A percentile compares a stretch with the other conserved stretches of the same genome.
Conservation (phyloP, 495 filamentous ascomycete species). For the Cetradonia linearis region DNA sequence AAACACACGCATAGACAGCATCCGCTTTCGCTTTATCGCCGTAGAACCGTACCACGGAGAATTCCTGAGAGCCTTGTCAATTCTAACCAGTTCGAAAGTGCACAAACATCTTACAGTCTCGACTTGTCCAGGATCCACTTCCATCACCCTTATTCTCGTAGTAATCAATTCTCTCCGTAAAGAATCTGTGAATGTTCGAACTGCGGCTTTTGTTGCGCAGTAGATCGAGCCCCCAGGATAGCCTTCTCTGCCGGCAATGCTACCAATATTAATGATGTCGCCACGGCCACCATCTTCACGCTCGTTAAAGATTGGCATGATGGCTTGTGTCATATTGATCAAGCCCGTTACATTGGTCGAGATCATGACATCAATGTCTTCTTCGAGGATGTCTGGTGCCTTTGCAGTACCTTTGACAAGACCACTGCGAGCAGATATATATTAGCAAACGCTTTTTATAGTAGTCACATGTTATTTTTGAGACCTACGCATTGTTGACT, state of each 20-base stretch:
- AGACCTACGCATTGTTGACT: conserved; percentile 90
- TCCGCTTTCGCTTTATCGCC: conserved; percentile 93
- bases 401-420: conserved; percentile 81
- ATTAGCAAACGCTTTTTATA: background rate
- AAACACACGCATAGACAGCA: conserved; percentile 78
- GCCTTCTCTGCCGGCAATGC: conserved; percentile 82
- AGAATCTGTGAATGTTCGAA: conserved; percentile 80
- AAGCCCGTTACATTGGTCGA: conserved; percentile 87
- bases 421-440: conserved; percentile 42
- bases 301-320: conserved; percentile 75
- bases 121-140: conserved; percentile 92
- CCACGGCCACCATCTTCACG: conserved; percentile 68
- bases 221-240: conserved; percentile 91
- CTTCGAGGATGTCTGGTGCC: conserved; percentile 70
- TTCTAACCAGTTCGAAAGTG: background rate
- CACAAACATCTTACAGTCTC: conserved; percentile 56
- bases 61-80: conserved; percentile 51
- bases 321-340: conserved; percentile 93
- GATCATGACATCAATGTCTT: conserved; percentile 83
- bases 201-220: conserved; percentile 92
- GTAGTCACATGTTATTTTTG: background rate
- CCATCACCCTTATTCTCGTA: conserved; percentile 78
- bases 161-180: conserved; percentile 82
- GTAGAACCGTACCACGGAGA: conserved; percentile 84
- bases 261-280: conserved; percentile 96